Percentiles rank a stretch among this genome's conserved stretches.
phyloP scores from a whole-genome alignment of 2,329 filamentous ascomycete genomes.

The Aureobasidium sp. region DNA sequence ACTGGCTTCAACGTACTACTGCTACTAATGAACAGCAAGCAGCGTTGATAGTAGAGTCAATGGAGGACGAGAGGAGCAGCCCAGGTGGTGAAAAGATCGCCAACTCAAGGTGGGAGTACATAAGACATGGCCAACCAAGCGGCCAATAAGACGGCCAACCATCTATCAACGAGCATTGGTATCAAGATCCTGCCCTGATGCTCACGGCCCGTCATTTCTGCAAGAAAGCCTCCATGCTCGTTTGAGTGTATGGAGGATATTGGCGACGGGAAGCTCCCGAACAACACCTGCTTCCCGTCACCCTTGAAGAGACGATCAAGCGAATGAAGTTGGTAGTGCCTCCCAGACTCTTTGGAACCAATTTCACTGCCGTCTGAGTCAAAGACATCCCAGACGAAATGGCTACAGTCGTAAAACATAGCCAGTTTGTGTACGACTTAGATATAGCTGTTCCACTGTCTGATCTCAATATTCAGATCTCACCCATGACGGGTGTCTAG shows the following conservation, averaged over 20 bases:
- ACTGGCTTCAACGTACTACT: not conserved
- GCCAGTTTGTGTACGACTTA: not conserved
- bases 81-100: not conserved
- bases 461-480: not conserved
- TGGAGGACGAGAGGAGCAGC: not conserved
- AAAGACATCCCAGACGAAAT: not conserved
- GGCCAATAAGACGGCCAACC: not conserved
- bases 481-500: not conserved
- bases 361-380: not conserved
- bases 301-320: conserved; percentile 5
- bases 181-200: not conserved
- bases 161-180: conserved; percentile 2
- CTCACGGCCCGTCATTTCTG: not conserved
- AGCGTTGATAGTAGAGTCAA: not conserved
- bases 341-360: not conserved
- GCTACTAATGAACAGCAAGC: not conserved
- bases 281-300: conserved; percentile 3
- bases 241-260: conserved; percentile 11
- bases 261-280: conserved; percentile 9
- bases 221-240: not conserved
- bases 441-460: not conserved
- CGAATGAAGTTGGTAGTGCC: not conserved
- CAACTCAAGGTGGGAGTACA: not conserved
- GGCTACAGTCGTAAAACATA: not conserved
- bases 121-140: not conserved